Percentiles rank a stretch among this genome's conserved stretches.
Conservation (phyloP, 192 early-diverging fungal genomes). For the Coemansia sp. region DNA sequence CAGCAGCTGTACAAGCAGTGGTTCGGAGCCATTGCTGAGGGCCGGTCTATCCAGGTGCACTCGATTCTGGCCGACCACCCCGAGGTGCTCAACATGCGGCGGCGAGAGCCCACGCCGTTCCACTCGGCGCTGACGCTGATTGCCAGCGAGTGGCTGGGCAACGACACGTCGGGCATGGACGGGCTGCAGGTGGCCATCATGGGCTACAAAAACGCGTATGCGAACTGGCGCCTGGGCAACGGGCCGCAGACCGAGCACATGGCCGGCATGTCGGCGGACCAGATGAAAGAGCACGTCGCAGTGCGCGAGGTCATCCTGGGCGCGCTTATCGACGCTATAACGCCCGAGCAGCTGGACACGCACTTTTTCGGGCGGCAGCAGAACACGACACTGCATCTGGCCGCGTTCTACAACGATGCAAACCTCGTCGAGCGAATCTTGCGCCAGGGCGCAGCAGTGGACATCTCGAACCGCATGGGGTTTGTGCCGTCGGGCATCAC, state of each 20-base stretch:
- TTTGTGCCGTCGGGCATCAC: conserved; percentile 45
- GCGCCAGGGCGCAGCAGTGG: conserved; percentile 50
- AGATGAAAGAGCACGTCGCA: conserved; percentile 50
- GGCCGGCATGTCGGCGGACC: conserved; percentile 46
- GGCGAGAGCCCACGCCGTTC: conserved; percentile 51
- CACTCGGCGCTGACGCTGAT: conserved; percentile 48
- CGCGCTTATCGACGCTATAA: conserved; percentile 50
- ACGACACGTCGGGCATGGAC: conserved; percentile 56
- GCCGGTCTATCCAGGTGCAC: conserved; percentile 52
- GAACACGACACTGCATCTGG: conserved; percentile 54
- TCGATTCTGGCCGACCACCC: conserved; percentile 52
- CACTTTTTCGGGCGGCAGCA: conserved; percentile 53
- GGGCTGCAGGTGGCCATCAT: conserved; percentile 56
- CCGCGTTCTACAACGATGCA: conserved; percentile 53
- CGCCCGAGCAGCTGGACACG: conserved; percentile 51
- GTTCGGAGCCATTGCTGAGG: conserved; percentile 55
- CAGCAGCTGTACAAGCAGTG: conserved; percentile 49
- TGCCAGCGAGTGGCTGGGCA: conserved; percentile 51
- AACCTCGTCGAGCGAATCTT: conserved; percentile 50
- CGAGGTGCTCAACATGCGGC: conserved; percentile 48
- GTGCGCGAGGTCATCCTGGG: conserved; percentile 51
- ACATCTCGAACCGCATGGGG: conserved; percentile 51
- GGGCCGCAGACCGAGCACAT: conserved; percentile 42
- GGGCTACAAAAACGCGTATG: conserved; percentile 54
- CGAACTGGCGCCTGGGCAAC: conserved; percentile 51